A percentile compares a stretch with the other conserved stretches of the same genome.
phyloP scores from a whole-genome alignment of 2,329 filamentous ascomycete species.

The Clarireedia paspali region DNA sequence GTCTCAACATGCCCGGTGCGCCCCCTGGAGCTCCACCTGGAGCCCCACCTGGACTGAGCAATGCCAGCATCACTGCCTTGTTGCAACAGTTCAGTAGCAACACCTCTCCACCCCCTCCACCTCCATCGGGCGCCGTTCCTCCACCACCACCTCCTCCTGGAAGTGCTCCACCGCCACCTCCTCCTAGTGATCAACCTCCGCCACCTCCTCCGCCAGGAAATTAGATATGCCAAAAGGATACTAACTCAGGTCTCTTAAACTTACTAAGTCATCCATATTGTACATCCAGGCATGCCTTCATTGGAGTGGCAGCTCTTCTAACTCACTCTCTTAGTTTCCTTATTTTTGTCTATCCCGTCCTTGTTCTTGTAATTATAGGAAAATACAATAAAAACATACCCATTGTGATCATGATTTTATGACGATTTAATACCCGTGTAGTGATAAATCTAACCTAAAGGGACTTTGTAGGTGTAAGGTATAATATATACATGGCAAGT shows the following conservation, averaged over 20 bases:
- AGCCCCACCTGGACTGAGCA: slow-evolving; percentile 41
- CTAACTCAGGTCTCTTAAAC: not conserved
- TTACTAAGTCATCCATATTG: not conserved
- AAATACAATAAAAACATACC: not conserved
- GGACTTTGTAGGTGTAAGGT: too few relatives aligned
- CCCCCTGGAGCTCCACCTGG: slow-evolving; percentile 31
- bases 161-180: slow-evolving; percentile 56
- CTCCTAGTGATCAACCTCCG: slow-evolving; percentile 33
- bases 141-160: slow-evolving; percentile 42
- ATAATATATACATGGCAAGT: too few relatives aligned
- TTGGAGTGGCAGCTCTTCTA: not conserved
- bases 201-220: slow-evolving; percentile 17
- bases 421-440: too few relatives aligned
- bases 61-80: slow-evolving; percentile 53
- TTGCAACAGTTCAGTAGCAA: slow-evolving; percentile 53
- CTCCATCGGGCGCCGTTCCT: slow-evolving; percentile 35
- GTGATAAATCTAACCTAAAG: too few relatives aligned
- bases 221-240: not conserved
- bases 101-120: slow-evolving; percentile 43
- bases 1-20: slow-evolving; percentile 30
- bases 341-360: not conserved
- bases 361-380: slow-evolving; percentile 4
- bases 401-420: too few relatives aligned
- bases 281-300: not conserved
- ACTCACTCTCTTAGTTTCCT: not conserved